Evolutionary conservation across 2,329 filamentous ascomycete genomes (phyloP).

Genomic region (Sclerotinia sclerotiorum): DNA sequence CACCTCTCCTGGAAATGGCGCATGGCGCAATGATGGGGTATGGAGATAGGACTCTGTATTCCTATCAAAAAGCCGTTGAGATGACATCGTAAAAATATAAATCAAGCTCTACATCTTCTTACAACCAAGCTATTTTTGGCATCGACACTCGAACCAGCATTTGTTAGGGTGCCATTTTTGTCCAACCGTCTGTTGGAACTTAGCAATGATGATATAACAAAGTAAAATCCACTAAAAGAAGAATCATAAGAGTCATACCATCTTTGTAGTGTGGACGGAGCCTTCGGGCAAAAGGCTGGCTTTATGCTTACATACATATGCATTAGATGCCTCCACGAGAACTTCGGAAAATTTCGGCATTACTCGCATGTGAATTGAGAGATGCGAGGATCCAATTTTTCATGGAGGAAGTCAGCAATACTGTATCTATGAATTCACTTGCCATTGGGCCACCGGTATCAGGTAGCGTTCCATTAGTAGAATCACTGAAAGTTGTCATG

Average conservation of each 20-base stretch:
- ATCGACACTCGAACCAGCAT: not conserved
- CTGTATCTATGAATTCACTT: constrained; percentile 23
- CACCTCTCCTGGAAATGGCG: not conserved
- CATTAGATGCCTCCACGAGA: constrained; percentile 17
- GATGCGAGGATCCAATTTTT: constrained; percentile 24
- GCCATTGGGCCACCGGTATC: constrained; percentile 27
- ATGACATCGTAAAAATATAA: not conserved
- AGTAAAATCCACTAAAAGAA: constrained; percentile 22
- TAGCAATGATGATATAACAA: constrained; percentile 22
- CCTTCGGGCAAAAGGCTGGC: constrained; percentile 24
- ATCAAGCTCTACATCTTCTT: constrained; percentile 10
- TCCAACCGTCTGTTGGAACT: constrained; percentile 23
- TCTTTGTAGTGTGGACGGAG: constrained; percentile 64
- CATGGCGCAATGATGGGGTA: not conserved
- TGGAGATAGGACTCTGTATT: not conserved
- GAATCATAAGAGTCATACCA: constrained; percentile 43
- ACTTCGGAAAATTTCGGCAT: constrained; percentile 22
- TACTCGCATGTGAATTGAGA: constrained; percentile 22
- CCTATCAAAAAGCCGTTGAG: not conserved
- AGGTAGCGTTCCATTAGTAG: constrained; percentile 27
- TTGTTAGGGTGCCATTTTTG: not conserved
- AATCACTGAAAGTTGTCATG: constrained; percentile 27
- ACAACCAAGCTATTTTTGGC: not conserved
- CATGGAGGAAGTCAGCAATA: constrained; percentile 24
- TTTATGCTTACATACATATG: constrained; percentile 24